phyloP scores from a whole-genome alignment of 148 eudicot genomes.

The Drosera capensis region DNA sequence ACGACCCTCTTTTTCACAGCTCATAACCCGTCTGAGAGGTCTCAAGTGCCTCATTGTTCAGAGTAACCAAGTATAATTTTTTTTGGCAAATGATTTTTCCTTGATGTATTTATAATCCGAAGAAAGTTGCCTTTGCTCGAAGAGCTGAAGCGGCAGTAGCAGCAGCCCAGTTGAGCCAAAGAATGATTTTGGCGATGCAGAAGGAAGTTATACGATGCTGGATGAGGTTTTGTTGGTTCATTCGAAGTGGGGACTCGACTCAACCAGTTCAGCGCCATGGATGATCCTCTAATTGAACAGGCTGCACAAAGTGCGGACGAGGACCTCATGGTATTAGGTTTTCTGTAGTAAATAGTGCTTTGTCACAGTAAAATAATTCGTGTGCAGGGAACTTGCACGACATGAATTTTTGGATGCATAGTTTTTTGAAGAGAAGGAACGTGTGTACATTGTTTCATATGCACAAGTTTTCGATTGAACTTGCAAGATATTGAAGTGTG shows the following conservation, averaged over 20 bases:
- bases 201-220: slow-evolving; percentile 20
- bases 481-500: too few relatives aligned
- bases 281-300: slow-evolving; percentile 26
- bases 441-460: too few relatives aligned
- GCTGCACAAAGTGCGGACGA: slow-evolving; percentile 51
- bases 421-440: neutral
- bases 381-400: neutral
- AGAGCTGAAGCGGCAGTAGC: slow-evolving; percentile 35
- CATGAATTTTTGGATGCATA: neutral
- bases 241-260: slow-evolving; percentile 57
- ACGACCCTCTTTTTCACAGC: slow-evolving; percentile 76
- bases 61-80: slow-evolving; percentile 16
- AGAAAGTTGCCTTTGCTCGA: slow-evolving; percentile 25
- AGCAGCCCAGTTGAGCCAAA: slow-evolving; percentile 22
- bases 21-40: slow-evolving; percentile 63
- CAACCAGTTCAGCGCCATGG: slow-evolving; percentile 38
- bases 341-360: slow-evolving; percentile 8
- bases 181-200: slow-evolving; percentile 26
- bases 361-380: neutral
- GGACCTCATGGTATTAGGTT: slow-evolving; percentile 21
- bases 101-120: slow-evolving; percentile 23
- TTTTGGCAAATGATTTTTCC: too few relatives aligned
- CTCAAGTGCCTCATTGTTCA: slow-evolving; percentile 37
- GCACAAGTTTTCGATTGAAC: too few relatives aligned
- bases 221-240: slow-evolving; percentile 72